Conservation (phyloP, 2,329 filamentous ascomycete genomes). For the Cladorrhinum sp. region DNA sequence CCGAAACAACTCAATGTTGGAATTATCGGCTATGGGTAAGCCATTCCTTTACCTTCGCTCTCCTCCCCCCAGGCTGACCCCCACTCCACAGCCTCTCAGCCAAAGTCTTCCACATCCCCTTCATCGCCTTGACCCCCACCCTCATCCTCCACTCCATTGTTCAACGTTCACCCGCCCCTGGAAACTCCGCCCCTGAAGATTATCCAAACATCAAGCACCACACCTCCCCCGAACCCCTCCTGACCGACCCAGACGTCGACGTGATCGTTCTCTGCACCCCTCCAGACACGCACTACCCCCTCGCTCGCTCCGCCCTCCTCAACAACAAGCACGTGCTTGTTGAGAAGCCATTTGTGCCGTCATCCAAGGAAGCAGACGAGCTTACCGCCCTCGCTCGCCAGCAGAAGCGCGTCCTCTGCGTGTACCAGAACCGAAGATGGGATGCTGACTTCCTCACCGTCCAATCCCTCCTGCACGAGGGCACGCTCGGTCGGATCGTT, state of each 20-base stretch:
- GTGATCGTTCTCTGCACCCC: slow-evolving; percentile 70
- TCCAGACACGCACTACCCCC: slow-evolving; percentile 66
- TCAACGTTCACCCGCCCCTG: slow-evolving; percentile 64
- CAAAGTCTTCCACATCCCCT: slow-evolving; percentile 82
- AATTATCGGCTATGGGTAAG: slow-evolving; percentile 29
- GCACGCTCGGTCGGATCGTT: slow-evolving; percentile 65
- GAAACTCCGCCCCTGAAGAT: slow-evolving; percentile 66
- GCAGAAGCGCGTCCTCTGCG: slow-evolving; percentile 54
- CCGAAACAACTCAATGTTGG: slow-evolving; percentile 30
- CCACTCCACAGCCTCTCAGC: slow-evolving; percentile 51
- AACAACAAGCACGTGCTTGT: slow-evolving; percentile 74
- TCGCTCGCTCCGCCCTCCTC: slow-evolving; percentile 63
- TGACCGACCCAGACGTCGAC: slow-evolving; percentile 64
- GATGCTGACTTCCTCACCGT: slow-evolving; percentile 75
- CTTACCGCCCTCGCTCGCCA: slow-evolving; percentile 56
- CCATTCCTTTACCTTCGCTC: not conserved
- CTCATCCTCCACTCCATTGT: slow-evolving; percentile 72
- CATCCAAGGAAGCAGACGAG: slow-evolving; percentile 62
- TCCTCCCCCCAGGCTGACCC: slow-evolving; percentile 3
- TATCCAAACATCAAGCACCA: slow-evolving; percentile 64
- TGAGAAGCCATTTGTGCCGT: slow-evolving; percentile 81
- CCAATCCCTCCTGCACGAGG: slow-evolving; percentile 57
- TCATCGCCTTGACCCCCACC: slow-evolving; percentile 61
- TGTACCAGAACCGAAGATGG: slow-evolving; percentile 77
- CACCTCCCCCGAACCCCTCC: slow-evolving; percentile 58